phyloP scores from a whole-genome alignment of 78 protist species.

The Isochrysis galbana region DNA sequence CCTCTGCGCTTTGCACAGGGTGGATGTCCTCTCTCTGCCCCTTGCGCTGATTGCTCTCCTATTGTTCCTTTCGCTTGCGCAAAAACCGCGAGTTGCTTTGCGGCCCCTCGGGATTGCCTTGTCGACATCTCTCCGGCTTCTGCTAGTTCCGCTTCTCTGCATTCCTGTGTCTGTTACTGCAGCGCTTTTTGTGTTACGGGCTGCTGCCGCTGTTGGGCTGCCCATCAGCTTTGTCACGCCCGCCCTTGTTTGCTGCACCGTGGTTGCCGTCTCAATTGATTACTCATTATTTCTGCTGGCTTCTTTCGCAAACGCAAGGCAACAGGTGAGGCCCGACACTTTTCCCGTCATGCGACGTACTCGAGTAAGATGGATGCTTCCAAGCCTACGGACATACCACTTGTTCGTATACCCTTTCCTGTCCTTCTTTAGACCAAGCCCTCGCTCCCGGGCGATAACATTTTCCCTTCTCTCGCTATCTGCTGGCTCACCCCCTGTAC shows the following conservation, averaged over 20 bases:
- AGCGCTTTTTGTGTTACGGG: not conserved
- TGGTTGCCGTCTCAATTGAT: constrained; percentile 46
- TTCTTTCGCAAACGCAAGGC: constrained; percentile 53
- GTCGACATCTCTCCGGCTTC: not conserved
- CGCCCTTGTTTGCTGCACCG: not conserved
- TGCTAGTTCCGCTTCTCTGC: not conserved
- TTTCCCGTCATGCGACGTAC: too few species aligned
- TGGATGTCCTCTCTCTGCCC: not conserved
- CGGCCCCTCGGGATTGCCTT: not conserved
- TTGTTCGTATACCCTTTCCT: too few species aligned
- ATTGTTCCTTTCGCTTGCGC: not conserved
- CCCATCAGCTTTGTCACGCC: not conserved
- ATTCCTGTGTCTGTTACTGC: not conserved
- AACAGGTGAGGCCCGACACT: not conserved
- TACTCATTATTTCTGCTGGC: constrained; percentile 69
- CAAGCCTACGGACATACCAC: too few species aligned
- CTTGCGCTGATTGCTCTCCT: not conserved
- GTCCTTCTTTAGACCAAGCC: too few species aligned
- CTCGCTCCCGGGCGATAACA: too few species aligned
- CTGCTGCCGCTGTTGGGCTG: not conserved
- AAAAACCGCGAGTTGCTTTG: too few species aligned
- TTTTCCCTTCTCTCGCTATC: too few species aligned
- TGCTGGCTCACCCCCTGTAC: too few species aligned
- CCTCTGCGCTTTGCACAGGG: not conserved
- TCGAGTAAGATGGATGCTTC: too few species aligned